Evolutionary conservation across 2,329 filamentous ascomycete species (phyloP).

Genomic region (Dothistroma pini): DNA sequence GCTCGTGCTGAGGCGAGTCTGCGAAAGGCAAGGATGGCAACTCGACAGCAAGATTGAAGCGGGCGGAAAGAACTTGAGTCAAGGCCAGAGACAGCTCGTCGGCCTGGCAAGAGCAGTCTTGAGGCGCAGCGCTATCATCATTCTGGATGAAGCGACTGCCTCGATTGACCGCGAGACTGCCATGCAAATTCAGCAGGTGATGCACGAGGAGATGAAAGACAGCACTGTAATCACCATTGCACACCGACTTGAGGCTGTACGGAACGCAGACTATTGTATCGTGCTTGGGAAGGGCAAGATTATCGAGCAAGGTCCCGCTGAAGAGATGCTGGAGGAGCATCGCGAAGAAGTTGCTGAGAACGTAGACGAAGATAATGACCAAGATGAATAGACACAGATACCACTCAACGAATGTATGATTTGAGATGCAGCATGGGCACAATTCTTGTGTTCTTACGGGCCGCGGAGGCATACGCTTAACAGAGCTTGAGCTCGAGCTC

Average conservation of each 20-base stretch:
- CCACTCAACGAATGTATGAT: not conserved
- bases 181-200: slow-evolving; percentile 51
- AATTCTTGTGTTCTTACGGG: not conserved
- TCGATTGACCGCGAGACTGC: slow-evolving; percentile 62
- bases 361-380: slow-evolving; percentile 5
- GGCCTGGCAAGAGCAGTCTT: slow-evolving; percentile 62
- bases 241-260: slow-evolving; percentile 61
- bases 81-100: slow-evolving; percentile 64
- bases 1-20: slow-evolving; percentile 53
- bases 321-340: slow-evolving; percentile 29
- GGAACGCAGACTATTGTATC: slow-evolving; percentile 54
- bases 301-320: slow-evolving; percentile 35
- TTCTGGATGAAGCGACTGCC: slow-evolving; percentile 65
- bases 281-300: slow-evolving; percentile 52
- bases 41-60: slow-evolving; percentile 56
- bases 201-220: slow-evolving; percentile 54
- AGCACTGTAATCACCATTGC: slow-evolving; percentile 64
- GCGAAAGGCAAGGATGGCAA: slow-evolving; percentile 53
- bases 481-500: not conserved
- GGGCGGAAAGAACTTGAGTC: slow-evolving; percentile 59
- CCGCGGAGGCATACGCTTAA: not conserved
- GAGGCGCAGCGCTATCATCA: slow-evolving; percentile 57
- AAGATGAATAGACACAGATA: slow-evolving; percentile 1
- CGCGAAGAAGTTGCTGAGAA: slow-evolving; percentile 15
- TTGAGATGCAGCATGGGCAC: not conserved